These are phyloP conservation scores for Metarhizium sp. DNA, from an alignment of 2,329 filamentous ascomycete genomes.

Conservation along the genomic window DNA sequence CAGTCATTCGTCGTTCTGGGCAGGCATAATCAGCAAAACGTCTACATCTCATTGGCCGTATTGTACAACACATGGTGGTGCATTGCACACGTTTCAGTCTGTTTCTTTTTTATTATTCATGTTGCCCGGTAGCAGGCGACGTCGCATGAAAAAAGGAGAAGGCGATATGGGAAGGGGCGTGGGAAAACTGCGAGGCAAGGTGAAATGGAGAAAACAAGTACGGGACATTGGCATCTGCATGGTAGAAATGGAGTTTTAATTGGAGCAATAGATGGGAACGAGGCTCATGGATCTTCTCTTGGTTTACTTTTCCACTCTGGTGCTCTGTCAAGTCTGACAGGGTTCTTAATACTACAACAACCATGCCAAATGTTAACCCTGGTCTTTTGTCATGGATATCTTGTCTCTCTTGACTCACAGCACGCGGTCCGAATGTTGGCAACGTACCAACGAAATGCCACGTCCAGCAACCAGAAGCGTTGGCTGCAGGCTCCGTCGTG, in stretches of 20 bases:
- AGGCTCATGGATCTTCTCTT: neutral
- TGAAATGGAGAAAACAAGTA: neutral
- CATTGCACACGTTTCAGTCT: neutral
- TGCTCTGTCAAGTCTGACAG: neutral
- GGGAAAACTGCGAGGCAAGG: neutral
- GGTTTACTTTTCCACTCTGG: neutral
- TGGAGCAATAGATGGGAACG: slow-evolving; percentile 1
- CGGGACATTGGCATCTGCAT: neutral
- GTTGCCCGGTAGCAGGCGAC: neutral
- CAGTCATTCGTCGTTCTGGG: neutral
- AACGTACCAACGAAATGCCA: no score
- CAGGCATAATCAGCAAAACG: neutral
- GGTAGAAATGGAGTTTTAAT: slow-evolving; percentile 1
- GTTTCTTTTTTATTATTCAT: neutral
- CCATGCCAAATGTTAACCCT: neutral
- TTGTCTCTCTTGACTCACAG: neutral
- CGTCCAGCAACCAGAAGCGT: no score
- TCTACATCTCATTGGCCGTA: neutral
- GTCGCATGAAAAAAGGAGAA: neutral
- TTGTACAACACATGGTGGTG: neutral
- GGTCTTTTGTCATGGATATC: neutral
- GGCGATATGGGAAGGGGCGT: neutral
- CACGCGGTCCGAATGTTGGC: neutral
- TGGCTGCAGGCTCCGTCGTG: no score
- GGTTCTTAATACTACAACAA: neutral